These are phyloP conservation scores for Mortierella alpina DNA, from an alignment of 192 early-diverging fungal species.

Conservation along the genomic window DNA sequence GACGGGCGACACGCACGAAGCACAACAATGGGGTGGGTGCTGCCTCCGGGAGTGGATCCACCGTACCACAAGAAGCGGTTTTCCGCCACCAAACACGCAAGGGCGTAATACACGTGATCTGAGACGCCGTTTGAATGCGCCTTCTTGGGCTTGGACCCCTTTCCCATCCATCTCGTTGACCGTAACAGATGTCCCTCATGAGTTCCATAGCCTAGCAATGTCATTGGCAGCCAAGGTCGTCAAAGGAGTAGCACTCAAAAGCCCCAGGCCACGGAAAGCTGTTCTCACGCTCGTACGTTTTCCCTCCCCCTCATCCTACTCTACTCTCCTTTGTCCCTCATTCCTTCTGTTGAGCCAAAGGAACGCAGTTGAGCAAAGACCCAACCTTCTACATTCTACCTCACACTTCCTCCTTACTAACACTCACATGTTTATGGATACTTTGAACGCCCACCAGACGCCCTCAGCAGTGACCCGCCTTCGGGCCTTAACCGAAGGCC, in stretches of 20 bases:
- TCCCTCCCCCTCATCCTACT: too few relatives aligned
- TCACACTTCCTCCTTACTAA: background rate
- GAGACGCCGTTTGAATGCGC: too few relatives aligned
- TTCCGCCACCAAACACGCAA: too few relatives aligned
- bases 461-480: conserved; percentile 80
- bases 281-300: conserved; percentile 62
- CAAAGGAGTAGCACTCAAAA: conserved; percentile 23
- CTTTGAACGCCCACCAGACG: conserved; percentile 59
- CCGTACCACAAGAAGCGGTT: too few relatives aligned
- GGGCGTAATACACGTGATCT: too few relatives aligned
- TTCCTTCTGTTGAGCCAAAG: background rate
- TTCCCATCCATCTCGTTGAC: background rate
- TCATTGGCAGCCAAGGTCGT: conserved; percentile 31
- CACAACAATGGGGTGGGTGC: too few relatives aligned
- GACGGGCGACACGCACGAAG: too few relatives aligned
- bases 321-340: background rate
- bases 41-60: too few relatives aligned
- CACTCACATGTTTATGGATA: background rate
- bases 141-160: too few relatives aligned
- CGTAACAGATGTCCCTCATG: too few relatives aligned
- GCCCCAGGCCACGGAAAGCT: conserved; percentile 46
- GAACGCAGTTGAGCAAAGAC: background rate
- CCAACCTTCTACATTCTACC: background rate
- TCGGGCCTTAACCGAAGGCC: conserved; percentile 67
- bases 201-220: too few relatives aligned